Evolutionary conservation across 176 grass and related monocot species (phyloP).

Genomic region (Phragmites australis): DNA sequence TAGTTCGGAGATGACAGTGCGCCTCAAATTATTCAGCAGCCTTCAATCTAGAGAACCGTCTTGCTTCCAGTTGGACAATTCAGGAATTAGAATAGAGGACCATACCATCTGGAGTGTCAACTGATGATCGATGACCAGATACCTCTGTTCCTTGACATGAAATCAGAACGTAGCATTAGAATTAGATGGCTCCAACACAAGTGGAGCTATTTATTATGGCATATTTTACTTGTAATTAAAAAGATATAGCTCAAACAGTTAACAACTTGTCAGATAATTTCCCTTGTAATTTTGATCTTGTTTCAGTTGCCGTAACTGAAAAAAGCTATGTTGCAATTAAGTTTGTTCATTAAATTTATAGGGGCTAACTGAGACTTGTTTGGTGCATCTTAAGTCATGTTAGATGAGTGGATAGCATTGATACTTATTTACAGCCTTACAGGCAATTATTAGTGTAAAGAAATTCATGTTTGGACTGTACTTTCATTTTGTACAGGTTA

Average conservation of each 20-base stretch:
- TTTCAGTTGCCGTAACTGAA: neutral
- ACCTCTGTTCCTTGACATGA: neutral
- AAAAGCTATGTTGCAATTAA: neutral
- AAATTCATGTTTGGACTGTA: neutral
- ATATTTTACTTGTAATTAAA: constrained; percentile 2
- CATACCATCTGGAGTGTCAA: neutral
- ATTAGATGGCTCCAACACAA: neutral
- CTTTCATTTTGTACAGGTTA: neutral
- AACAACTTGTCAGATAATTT: neutral
- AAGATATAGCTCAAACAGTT: neutral
- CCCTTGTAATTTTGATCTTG: neutral
- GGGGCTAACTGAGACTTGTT: neutral
- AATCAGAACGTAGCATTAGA: neutral
- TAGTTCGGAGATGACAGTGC: neutral
- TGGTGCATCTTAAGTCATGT: neutral
- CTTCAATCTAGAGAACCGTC: constrained; percentile 1
- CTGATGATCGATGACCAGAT: neutral
- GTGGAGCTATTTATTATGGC: neutral
- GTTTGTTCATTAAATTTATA: neutral
- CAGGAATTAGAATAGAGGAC: neutral
- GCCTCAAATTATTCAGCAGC: neutral
- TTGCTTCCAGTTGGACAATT: constrained; percentile 2
- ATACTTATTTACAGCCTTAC: neutral
- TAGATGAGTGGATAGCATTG: neutral
- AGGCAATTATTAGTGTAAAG: neutral